Evolutionary conservation across 257 asterid species (phyloP).

Genomic region (Scutellaria barbata): DNA sequence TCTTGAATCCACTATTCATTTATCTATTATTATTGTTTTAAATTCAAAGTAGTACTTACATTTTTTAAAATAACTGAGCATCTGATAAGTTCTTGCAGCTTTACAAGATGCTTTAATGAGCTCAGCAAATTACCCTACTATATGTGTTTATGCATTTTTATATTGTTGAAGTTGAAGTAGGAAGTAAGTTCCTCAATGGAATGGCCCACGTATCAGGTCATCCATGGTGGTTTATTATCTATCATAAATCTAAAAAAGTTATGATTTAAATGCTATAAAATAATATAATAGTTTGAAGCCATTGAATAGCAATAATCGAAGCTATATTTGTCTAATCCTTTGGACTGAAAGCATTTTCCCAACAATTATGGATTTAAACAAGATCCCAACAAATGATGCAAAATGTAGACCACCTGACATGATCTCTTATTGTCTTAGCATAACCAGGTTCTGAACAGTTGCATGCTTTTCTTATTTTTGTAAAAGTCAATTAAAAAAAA

Average conservation of each 20-base stretch:
- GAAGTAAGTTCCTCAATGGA: background rate
- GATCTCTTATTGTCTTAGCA: slow-evolving; percentile 3
- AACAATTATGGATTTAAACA: background rate
- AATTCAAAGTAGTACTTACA: background rate
- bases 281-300: background rate
- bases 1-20: background rate
- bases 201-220: background rate
- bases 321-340: background rate
- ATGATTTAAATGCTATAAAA: slow-evolving; percentile 5
- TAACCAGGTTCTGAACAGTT: background rate
- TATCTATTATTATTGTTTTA: background rate
- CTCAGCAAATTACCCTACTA: background rate
- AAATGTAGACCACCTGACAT: background rate
- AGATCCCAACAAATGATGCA: slow-evolving; percentile 11
- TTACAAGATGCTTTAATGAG: background rate
- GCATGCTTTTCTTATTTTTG: background rate
- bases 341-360: background rate
- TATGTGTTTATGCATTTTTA: background rate
- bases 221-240: background rate
- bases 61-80: background rate
- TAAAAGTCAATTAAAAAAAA: too few species aligned
- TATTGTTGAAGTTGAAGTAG: background rate
- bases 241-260: slow-evolving; percentile 3
- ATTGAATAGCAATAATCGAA: slow-evolving; percentile 2
- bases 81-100: slow-evolving; percentile 20